These are phyloP conservation scores for Torulaspora quercuum DNA, from an alignment of 805 yeast species.

Conservation along the genomic window DNA sequence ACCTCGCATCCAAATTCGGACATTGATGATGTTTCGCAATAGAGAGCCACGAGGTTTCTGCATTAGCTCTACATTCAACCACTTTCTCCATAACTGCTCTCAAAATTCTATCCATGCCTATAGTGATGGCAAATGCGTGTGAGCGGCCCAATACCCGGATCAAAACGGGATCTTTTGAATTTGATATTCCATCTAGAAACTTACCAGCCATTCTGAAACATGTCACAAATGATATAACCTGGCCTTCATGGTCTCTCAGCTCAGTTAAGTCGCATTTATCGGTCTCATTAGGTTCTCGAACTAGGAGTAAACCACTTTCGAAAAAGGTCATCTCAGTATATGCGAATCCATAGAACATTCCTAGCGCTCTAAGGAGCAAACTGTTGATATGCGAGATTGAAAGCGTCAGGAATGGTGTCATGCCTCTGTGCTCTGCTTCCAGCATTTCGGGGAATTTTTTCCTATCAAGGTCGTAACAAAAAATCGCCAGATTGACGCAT, in stretches of 20 bases:
- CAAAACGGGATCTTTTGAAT: constrained; percentile 7
- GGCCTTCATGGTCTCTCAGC: constrained; percentile 11
- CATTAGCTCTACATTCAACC: constrained; percentile 19
- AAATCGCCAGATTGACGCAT: constrained; percentile 12
- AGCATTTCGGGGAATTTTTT: constrained; percentile 20
- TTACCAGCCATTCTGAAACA: constrained; percentile 15
- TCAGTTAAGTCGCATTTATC: constrained; percentile 18
- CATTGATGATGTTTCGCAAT: constrained; percentile 1
- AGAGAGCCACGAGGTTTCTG: constrained; percentile 19
- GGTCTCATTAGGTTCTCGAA: background rate
- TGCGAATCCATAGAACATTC: constrained; percentile 17
- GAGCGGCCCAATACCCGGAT: constrained; percentile 14
- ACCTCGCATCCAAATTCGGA: background rate
- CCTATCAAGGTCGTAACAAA: constrained; percentile 23
- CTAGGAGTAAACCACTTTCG: constrained; percentile 13
- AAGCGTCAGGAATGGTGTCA: constrained; percentile 25
- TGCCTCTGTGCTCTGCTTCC: constrained; percentile 1
- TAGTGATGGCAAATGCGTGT: constrained; percentile 8
- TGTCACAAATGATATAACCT: constrained; percentile 10
- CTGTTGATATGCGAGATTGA: constrained; percentile 9
- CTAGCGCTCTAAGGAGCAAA: constrained; percentile 13
- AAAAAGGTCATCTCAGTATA: constrained; percentile 17
- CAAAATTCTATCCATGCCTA: constrained; percentile 17
- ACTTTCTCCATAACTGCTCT: constrained; percentile 23
- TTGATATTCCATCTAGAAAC: constrained; percentile 14